Evolutionary conservation across 805 yeast species (phyloP), one percentile per base, ranked within the genome.

Genomic region (Ogataea allantospora): DNA sequence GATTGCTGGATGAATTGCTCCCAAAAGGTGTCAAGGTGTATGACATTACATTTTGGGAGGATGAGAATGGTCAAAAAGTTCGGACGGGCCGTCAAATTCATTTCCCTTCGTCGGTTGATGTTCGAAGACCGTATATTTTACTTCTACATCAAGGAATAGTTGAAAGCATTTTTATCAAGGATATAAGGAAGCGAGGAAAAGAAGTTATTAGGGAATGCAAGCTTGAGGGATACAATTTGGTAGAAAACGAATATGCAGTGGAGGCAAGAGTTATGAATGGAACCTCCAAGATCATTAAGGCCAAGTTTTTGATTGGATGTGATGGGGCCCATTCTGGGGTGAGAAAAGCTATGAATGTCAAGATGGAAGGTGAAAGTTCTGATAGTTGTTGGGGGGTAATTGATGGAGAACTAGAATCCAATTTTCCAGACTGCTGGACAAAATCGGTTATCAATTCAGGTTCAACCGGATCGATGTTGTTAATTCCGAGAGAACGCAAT

Each of bases 111-210:
- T 22, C 22, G n/a, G 24, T 51, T 19, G 43, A 41, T 10, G 39
- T 54, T 17, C 26, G 43, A 14, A 27, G 39, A 13, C 48, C 48
- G 3, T 44, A 19, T 29, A 37, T 44, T 26, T 22, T 44, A 19
- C 31, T 44, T 11, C 11, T 33, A 13, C 48, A 44, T 31, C 48
- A 44, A 22, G 48, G 48, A 9, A 37, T 44, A 40, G 43, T 53
- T 7, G 55, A 54, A 25, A 50, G 46, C 17, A 16, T 55, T 10
- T 46, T 53, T n/a, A 68, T 67, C 11, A 56, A 62, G 10, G 80
- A 75, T 39, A 31, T 55, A 6, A 43, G 53, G 2, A 61, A 60
- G 19, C 65, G 48, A 44, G 75, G 78, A 1, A 67, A 71, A 9
- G 29, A 22, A 14, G 53, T 53, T 1, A 37, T 32, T 9, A 43